phyloP scores from a whole-genome alignment of 345 rosid species.

The Kandelia obovata region DNA sequence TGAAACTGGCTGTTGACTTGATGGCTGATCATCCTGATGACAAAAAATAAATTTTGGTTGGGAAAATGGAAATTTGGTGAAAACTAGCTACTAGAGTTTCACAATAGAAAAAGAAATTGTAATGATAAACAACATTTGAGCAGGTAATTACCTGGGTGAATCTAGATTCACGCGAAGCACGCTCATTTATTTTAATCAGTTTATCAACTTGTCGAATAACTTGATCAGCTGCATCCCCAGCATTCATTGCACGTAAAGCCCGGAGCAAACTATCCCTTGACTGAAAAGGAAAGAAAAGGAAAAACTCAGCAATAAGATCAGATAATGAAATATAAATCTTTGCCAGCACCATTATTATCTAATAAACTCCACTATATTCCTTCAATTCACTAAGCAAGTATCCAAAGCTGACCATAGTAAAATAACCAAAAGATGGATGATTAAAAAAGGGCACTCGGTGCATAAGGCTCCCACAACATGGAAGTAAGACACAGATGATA shows the following conservation, averaged over 20 bases:
- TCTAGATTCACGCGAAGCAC: constrained; percentile 75
- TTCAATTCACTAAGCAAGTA: too few relatives aligned
- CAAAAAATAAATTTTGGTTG: constrained; percentile 4
- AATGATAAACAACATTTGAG: neutral
- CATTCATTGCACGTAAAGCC: constrained; percentile 83
- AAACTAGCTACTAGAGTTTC: constrained; percentile 1
- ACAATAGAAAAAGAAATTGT: neutral
- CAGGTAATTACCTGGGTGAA: constrained; percentile 51
- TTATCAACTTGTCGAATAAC: constrained; percentile 93
- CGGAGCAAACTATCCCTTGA: constrained; percentile 77
- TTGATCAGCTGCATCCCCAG: constrained; percentile 95
- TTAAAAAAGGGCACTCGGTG: too few relatives aligned
- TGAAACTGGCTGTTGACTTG: constrained; percentile 44
- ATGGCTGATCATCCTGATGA: constrained; percentile 68
- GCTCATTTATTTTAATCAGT: constrained; percentile 73
- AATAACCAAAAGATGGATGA: too few relatives aligned
- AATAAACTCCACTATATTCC: too few relatives aligned
- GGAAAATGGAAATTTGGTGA: neutral
- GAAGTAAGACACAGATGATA: too few relatives aligned
- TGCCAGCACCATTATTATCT: neutral
- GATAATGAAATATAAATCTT: neutral
- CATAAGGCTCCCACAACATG: too few relatives aligned
- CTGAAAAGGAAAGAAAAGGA: constrained; percentile 38
- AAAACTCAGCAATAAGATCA: constrained; percentile 8
- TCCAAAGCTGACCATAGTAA: too few relatives aligned